Conservation (phyloP, 306 rosid genomes). For the Trifolium repens region DNA sequence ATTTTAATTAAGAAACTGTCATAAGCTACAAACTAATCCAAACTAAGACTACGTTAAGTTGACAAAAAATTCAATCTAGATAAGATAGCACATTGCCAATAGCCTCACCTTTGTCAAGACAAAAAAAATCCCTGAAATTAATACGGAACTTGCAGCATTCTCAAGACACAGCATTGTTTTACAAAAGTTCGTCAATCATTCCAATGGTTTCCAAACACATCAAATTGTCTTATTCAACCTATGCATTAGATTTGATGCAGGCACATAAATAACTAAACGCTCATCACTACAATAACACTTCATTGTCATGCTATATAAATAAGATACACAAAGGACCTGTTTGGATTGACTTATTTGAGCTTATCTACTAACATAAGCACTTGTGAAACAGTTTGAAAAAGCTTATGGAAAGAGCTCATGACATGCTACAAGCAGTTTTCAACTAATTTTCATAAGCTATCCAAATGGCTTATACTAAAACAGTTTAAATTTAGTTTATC, state of each 20-base stretch:
- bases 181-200: neutral
- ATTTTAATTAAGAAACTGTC: neutral
- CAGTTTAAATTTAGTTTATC: neutral
- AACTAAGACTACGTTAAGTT: neutral
- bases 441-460: neutral
- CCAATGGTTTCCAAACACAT: neutral
- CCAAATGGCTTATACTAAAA: neutral
- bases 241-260: neutral
- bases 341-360: neutral
- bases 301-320: neutral
- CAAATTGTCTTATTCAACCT: neutral
- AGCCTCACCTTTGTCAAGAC: neutral
- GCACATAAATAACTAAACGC: neutral
- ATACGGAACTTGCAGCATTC: conserved; percentile 2
- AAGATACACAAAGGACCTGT: neutral
- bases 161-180: neutral
- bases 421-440: neutral
- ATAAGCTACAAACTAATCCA: neutral
- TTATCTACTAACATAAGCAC: neutral
- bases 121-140: neutral
- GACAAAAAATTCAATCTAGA: neutral
- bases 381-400: neutral
- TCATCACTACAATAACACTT: conserved; percentile 6
- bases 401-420: neutral
- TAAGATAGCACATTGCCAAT: neutral